phyloP scores from a whole-genome alignment of 768 basidiomycete species.

The Auricularia sp. region DNA sequence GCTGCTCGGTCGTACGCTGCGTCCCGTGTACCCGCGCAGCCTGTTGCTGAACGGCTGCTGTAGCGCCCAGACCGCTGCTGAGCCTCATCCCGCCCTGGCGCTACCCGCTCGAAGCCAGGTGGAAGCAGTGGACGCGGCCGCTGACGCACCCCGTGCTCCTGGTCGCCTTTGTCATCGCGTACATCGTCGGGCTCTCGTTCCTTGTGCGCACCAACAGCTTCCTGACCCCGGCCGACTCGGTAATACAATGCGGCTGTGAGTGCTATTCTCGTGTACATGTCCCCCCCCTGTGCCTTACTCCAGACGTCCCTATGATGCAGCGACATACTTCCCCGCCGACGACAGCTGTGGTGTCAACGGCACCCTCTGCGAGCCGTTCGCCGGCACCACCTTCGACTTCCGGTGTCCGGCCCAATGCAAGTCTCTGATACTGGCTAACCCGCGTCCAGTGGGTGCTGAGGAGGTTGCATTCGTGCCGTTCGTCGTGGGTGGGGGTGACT shows the following conservation, averaged over 20 bases:
- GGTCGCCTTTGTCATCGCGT: constrained; percentile 42
- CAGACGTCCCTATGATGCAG: constrained; percentile 52
- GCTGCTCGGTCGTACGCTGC: not conserved
- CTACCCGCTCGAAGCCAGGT: constrained; percentile 38
- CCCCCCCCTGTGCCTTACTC: constrained; percentile 63
- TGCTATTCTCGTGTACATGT: constrained; percentile 60
- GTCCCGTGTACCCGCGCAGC: not conserved
- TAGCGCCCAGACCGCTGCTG: constrained; percentile 8
- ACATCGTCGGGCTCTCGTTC: constrained; percentile 65
- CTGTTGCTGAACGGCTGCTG: not conserved
- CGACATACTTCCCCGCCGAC: constrained; percentile 59
- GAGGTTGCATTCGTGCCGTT: constrained; percentile 60
- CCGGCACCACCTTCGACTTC: constrained; percentile 53
- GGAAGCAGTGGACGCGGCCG: constrained; percentile 40
- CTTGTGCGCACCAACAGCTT: constrained; percentile 65
- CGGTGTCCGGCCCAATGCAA: constrained; percentile 71
- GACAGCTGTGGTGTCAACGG: constrained; percentile 71
- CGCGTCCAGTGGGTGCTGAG: constrained; percentile 58
- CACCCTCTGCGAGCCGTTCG: constrained; percentile 50
- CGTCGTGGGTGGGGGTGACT: constrained; percentile 79
- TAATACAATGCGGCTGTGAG: constrained; percentile 55
- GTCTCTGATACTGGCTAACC: constrained; percentile 56
- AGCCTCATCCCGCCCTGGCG: not conserved
- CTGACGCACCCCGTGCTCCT: constrained; percentile 47
- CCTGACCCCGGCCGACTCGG: constrained; percentile 51